These are phyloP conservation scores for Entomortierella lignicola DNA, from an alignment of 192 early-diverging fungal species.

Conservation along the genomic window DNA sequence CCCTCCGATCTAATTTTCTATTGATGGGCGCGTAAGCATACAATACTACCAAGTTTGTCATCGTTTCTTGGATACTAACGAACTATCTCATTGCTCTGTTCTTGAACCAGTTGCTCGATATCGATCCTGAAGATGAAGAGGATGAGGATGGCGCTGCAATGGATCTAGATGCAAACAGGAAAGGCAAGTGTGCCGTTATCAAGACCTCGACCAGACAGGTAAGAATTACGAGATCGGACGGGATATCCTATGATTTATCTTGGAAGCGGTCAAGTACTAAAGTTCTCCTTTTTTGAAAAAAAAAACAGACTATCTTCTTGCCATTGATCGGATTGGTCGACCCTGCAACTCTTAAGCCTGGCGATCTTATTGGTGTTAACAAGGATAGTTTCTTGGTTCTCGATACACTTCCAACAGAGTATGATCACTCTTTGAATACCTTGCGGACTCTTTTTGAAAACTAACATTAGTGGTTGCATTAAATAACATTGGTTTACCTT, in stretches of 20 bases:
- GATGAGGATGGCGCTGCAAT: conserved; percentile 97
- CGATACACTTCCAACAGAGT: conserved; percentile 96
- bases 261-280: background rate
- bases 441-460: background rate
- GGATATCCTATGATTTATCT: background rate
- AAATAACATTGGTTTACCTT: background rate
- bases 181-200: conserved; percentile 97
- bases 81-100: background rate
- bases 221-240: background rate
- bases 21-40: no score
- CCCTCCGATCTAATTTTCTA: no score
- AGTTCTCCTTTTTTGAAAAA: background rate
- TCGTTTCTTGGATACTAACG: background rate
- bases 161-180: conserved; percentile 91
- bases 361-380: conserved; percentile 97
- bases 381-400: conserved; percentile 97
- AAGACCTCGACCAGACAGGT: conserved; percentile 96
- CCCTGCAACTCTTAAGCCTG: conserved; percentile 87
- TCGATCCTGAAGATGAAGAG: conserved; percentile 87
- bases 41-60: background rate
- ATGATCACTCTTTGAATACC: conserved; percentile 29
- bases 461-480: background rate
- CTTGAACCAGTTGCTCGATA: conserved; percentile 81
- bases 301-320: conserved; percentile 89
- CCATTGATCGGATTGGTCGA: conserved; percentile 98